phyloP scores from a whole-genome alignment of 2,329 filamentous ascomycete genomes.

The Chaetomium sp. region DNA sequence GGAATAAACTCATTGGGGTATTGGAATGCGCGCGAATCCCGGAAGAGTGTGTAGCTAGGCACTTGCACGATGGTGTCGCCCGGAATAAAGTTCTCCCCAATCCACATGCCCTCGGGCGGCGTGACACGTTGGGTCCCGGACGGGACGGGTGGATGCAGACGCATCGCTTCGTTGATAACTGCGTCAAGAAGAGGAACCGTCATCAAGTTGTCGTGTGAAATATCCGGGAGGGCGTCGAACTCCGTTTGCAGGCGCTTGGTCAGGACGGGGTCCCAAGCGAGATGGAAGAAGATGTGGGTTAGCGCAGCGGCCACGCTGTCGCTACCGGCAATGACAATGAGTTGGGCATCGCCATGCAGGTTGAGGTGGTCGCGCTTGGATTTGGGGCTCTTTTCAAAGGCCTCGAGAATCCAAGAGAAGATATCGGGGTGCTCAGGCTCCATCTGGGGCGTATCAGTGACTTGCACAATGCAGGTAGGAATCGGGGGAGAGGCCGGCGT shows the following conservation, averaged over 20 bases:
- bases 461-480: not conserved
- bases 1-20: slow-evolving; percentile 17
- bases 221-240: slow-evolving; percentile 13
- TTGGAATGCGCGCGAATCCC: slow-evolving; percentile 15
- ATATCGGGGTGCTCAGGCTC: slow-evolving; percentile 15
- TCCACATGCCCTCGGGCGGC: slow-evolving; percentile 26
- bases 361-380: slow-evolving; percentile 9
- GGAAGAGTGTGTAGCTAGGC: slow-evolving; percentile 20
- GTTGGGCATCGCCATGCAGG: slow-evolving; percentile 17
- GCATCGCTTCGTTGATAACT: slow-evolving; percentile 13
- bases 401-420: slow-evolving; percentile 14
- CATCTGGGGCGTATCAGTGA: not conserved
- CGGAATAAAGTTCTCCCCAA: slow-evolving; percentile 21
- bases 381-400: slow-evolving; percentile 6
- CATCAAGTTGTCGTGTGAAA: slow-evolving; percentile 11
- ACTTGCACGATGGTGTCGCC: slow-evolving; percentile 20
- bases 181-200: slow-evolving; percentile 9
- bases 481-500: not conserved
- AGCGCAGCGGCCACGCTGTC: slow-evolving; percentile 21
- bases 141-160: slow-evolving; percentile 10
- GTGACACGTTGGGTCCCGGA: slow-evolving; percentile 22
- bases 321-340: slow-evolving; percentile 19
- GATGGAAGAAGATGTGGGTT: slow-evolving; percentile 19
- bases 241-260: slow-evolving; percentile 15
- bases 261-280: slow-evolving; percentile 13